These are phyloP conservation scores for Acrocalymma vagum DNA, from an alignment of 2,329 filamentous ascomycete genomes.

Conservation along the genomic window DNA sequence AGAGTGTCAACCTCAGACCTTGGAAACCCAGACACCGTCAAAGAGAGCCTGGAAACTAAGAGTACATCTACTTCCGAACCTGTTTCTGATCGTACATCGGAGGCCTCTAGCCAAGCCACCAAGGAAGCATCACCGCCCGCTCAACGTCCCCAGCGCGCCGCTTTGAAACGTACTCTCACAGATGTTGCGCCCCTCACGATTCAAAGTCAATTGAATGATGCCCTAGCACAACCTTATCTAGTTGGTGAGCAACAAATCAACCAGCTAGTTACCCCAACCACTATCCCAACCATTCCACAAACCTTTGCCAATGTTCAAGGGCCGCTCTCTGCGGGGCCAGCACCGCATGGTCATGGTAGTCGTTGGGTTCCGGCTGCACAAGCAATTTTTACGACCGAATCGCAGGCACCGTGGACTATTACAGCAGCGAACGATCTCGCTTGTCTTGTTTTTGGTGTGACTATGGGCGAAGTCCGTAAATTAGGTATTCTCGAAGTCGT, in stretches of 20 bases:
- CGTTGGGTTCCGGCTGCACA: slow-evolving; percentile 91
- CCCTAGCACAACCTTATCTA: slow-evolving; percentile 82
- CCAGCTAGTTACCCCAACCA: slow-evolving; percentile 56
- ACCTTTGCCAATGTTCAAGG: slow-evolving; percentile 42
- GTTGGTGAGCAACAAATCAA: slow-evolving; percentile 58
- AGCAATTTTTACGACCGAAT: slow-evolving; percentile 97
- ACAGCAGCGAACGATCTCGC: slow-evolving; percentile 95
- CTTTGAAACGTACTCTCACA: slow-evolving; percentile 86
- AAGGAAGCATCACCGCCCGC: slow-evolving; percentile 29
- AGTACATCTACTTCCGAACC: slow-evolving; percentile 32
- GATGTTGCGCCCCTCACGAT: slow-evolving; percentile 78
- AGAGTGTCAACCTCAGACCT: slow-evolving; percentile 18
- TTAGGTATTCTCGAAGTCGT: slow-evolving; percentile 96
- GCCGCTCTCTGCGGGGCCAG: slow-evolving; percentile 48
- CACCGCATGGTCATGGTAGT: slow-evolving; percentile 83
- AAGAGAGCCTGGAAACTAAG: slow-evolving; percentile 18
- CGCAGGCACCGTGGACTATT: slow-evolving; percentile 91
- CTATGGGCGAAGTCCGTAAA: slow-evolving; percentile 92
- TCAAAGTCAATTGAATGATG: slow-evolving; percentile 85
- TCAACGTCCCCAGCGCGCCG: slow-evolving; percentile 59
- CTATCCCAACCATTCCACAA: slow-evolving; percentile 49
- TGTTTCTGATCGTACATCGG: slow-evolving; percentile 29
- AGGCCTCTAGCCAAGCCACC: slow-evolving; percentile 27
- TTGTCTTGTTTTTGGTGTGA: slow-evolving; percentile 98
- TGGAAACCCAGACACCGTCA: slow-evolving; percentile 12